These are phyloP conservation scores for Corynascus novoguineensis DNA, from an alignment of 495 filamentous ascomycete genomes.

Conservation along the genomic window DNA sequence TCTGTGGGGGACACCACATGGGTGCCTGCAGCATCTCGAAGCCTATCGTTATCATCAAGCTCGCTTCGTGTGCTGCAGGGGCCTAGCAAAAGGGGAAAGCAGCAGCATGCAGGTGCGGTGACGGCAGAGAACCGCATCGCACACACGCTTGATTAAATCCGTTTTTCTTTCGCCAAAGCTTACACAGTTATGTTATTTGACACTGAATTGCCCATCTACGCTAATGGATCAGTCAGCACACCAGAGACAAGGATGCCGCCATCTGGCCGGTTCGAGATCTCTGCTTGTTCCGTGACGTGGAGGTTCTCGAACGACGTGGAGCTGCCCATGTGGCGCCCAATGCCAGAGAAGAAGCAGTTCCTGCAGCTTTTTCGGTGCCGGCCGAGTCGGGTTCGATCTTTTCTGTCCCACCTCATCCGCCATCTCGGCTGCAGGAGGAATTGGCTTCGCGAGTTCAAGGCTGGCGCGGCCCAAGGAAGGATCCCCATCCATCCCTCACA, in stretches of 20 bases:
- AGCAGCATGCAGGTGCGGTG: background rate
- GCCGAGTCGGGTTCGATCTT: background rate
- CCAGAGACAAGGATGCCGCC: conserved; percentile 2
- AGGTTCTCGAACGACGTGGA: background rate
- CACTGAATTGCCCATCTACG: background rate
- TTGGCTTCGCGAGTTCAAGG: background rate
- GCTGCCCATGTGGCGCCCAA: conserved; percentile 6
- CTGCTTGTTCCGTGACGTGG: no score
- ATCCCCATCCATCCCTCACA: background rate
- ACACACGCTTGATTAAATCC: no score
- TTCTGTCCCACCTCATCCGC: background rate
- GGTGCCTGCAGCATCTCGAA: conserved; percentile 5
- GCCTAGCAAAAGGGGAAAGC: background rate
- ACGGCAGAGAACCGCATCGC: conserved; percentile 2
- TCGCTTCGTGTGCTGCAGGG: background rate
- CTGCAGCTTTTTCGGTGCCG: background rate
- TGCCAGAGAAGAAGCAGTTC: background rate
- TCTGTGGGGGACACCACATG: background rate
- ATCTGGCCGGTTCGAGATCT: background rate
- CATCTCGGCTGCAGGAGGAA: conserved; percentile 7
- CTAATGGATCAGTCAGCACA: background rate
- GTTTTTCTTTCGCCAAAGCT: no score
- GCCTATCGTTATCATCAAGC: conserved; percentile 3
- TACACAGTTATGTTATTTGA: no score
- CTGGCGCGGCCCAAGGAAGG: background rate